A percentile compares a stretch with the other conserved stretches of the same genome.
Conservation (phyloP, 768 basidiomycete species). For the Podaxis carcinomalis region DNA sequence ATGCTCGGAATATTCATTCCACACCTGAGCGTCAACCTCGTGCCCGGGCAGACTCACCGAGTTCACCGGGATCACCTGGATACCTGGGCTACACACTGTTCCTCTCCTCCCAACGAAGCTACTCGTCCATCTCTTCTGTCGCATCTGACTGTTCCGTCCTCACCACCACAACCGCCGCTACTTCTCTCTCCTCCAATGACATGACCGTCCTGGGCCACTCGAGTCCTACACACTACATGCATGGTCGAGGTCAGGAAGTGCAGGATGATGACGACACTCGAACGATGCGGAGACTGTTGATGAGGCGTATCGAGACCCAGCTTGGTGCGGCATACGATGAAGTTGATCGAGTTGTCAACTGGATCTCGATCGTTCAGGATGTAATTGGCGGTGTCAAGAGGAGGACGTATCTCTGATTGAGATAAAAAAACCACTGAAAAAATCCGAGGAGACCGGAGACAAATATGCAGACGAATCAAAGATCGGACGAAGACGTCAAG, state of each 20-base stretch:
- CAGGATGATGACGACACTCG: constrained; percentile 63
- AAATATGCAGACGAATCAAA: neutral
- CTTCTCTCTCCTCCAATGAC: neutral
- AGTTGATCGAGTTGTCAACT: constrained; percentile 52
- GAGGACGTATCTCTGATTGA: constrained; percentile 36
- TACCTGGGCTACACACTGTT: constrained; percentile 25
- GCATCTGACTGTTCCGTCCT: constrained; percentile 38
- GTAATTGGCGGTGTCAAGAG: constrained; percentile 55
- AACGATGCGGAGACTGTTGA: constrained; percentile 55
- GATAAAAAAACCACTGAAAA: neutral
- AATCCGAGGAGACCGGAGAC: neutral
- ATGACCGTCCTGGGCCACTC: neutral
- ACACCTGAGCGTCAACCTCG: neutral
- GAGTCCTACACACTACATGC: neutral
- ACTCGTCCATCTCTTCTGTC: constrained; percentile 37
- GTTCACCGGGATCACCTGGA: constrained; percentile 20
- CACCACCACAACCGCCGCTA: constrained; percentile 36
- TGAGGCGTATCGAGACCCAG: constrained; percentile 59
- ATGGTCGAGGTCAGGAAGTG: neutral
- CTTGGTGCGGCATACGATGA: constrained; percentile 56
- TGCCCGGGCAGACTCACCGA: neutral
- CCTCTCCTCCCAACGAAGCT: constrained; percentile 34
- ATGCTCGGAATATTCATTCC: neutral
- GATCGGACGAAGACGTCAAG: neutral
- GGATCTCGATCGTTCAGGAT: constrained; percentile 64